phyloP scores from a whole-genome alignment of 2,329 filamentous ascomycete species.

The Sclerotinia glacialis region DNA sequence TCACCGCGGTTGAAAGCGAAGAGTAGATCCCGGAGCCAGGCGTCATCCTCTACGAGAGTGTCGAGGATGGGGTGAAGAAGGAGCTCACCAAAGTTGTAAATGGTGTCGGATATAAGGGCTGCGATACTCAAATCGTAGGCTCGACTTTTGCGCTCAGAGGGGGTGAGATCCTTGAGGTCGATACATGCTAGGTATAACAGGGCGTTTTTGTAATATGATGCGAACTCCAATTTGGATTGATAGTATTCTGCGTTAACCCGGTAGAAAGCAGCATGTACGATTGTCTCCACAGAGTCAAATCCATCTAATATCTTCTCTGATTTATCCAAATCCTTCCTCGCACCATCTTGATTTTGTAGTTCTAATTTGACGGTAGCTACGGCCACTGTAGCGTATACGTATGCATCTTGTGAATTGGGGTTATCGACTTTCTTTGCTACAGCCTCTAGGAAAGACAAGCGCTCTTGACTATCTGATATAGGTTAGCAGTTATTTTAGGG shows the following conservation, averaged over 20 bases:
- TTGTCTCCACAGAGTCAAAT: slow-evolving; percentile 92
- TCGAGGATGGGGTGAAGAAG: slow-evolving; percentile 94
- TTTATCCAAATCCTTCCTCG: slow-evolving; percentile 80
- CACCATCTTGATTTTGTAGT: slow-evolving; percentile 74
- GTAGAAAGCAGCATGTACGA: slow-evolving; percentile 96
- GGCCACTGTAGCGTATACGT: slow-evolving; percentile 89
- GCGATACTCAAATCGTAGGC: slow-evolving; percentile 93
- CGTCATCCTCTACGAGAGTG: slow-evolving; percentile 71
- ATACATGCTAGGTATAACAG: slow-evolving; percentile 97
- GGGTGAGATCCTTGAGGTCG: slow-evolving; percentile 70
- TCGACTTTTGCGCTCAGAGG: slow-evolving; percentile 72
- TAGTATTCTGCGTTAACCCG: slow-evolving; percentile 93
- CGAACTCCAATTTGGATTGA: slow-evolving; percentile 87
- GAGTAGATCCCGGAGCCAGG: slow-evolving; percentile 92
- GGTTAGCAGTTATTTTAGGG: slow-evolving; percentile 23
- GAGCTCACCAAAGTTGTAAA: slow-evolving; percentile 99
- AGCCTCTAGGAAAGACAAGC: slow-evolving; percentile 77
- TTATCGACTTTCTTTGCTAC: slow-evolving; percentile 88
- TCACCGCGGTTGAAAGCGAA: slow-evolving; percentile 98
- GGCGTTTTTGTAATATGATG: slow-evolving; percentile 94
- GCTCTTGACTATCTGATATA: slow-evolving; percentile 74
- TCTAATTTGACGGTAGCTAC: slow-evolving; percentile 84
- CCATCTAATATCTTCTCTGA: slow-evolving; percentile 84
- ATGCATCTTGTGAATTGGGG: slow-evolving; percentile 89
- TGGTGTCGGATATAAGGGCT: slow-evolving; percentile 86